Conservation (phyloP, 257 asterid species). For the Avicennia marina region DNA sequence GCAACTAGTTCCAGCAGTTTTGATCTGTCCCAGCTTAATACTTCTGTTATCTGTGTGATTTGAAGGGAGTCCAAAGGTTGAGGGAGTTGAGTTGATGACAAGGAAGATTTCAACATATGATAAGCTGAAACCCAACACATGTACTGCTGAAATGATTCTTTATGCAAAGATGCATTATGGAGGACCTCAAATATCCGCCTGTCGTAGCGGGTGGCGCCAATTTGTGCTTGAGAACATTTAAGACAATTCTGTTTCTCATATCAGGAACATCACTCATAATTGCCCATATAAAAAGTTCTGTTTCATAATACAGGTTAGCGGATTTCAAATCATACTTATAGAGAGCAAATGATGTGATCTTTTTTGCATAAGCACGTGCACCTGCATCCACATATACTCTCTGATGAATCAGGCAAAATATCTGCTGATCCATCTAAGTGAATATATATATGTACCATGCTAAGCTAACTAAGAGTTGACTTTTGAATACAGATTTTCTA, state of each 20-base stretch:
- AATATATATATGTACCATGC: background rate
- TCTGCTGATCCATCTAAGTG: background rate
- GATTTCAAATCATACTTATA: constrained; percentile 46
- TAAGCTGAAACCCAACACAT: constrained; percentile 42
- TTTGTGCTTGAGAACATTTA: constrained; percentile 38
- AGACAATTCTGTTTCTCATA: background rate
- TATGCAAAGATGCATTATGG: constrained; percentile 84
- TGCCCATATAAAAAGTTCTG: background rate
- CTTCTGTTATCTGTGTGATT: background rate
- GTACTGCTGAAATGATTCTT: constrained; percentile 61
- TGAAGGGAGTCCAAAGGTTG: constrained; percentile 76
- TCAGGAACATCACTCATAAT: background rate
- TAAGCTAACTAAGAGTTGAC: background rate
- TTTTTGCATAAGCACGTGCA: constrained; percentile 63
- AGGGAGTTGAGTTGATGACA: constrained; percentile 81
- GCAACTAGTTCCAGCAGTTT: background rate
- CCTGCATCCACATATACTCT: constrained; percentile 55
- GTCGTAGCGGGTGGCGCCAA: constrained; percentile 60
- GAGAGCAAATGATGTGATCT: constrained; percentile 54
- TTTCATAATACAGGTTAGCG: constrained; percentile 46
- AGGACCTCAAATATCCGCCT: constrained; percentile 55
- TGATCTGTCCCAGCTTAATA: background rate
- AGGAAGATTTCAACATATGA: constrained; percentile 67
- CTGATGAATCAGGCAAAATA: constrained; percentile 50
- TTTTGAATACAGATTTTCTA: background rate